phyloP scores from a whole-genome alignment of 345 rosid genomes.

The Lepidium sativum region DNA sequence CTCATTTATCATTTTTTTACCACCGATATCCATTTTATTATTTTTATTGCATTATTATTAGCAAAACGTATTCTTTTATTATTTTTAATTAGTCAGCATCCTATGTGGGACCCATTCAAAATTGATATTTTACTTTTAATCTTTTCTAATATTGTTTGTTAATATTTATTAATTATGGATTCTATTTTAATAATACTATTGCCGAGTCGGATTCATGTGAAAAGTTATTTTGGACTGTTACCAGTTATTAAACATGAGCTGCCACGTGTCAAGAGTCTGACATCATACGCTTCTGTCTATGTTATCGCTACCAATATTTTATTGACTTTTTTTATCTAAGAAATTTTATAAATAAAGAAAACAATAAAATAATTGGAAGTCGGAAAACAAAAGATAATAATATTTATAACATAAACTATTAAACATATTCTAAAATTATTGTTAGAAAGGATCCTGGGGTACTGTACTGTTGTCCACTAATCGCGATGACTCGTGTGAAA shows the following conservation, averaged over 20 bases:
- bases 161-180: neutral
- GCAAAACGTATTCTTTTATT: constrained; percentile 14
- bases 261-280: constrained; percentile 61
- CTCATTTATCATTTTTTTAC: constrained; percentile 21
- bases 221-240: constrained; percentile 8
- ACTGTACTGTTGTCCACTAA: constrained; percentile 51
- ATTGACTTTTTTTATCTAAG: constrained; percentile 15
- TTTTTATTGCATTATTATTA: neutral
- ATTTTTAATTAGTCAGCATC: constrained; percentile 20
- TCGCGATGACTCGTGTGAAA: constrained; percentile 41
- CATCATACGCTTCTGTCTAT: constrained; percentile 43
- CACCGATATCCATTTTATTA: neutral
- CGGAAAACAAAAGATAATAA: neutral
- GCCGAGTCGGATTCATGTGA: constrained; percentile 21
- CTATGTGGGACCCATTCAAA: neutral
- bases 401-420: neutral
- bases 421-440: neutral
- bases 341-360: neutral
- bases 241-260: neutral
- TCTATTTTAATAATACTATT: neutral
- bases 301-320: constrained; percentile 32
- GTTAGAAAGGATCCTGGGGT: constrained; percentile 16
- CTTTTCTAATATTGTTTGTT: neutral
- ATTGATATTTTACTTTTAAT: neutral
- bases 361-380: constrained; percentile 1